Conservation (phyloP, 2,329 filamentous ascomycete species). For the Nothophaeocryptopus gaeumannii region DNA sequence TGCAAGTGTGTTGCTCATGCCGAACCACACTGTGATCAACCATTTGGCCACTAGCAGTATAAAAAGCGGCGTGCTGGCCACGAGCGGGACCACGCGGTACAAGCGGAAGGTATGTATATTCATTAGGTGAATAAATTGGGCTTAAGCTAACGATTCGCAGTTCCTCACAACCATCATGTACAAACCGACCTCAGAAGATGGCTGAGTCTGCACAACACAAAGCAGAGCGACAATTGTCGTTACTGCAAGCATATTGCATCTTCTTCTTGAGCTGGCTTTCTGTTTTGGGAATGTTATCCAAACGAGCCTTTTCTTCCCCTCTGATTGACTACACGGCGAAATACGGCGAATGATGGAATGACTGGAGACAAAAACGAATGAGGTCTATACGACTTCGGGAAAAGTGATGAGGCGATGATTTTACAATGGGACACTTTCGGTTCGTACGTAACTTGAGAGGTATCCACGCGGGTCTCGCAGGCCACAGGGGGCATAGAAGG, state of each 20-base stretch:
- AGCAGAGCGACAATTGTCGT: neutral
- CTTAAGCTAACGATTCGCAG: constrained; percentile 50
- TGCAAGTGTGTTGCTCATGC: constrained; percentile 93
- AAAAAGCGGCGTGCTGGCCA: constrained; percentile 91
- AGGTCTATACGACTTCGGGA: too few species aligned
- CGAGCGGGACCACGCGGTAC: constrained; percentile 95
- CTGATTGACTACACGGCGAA: too few species aligned
- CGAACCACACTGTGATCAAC: constrained; percentile 94
- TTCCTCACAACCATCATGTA: constrained; percentile 98
- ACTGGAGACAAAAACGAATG: too few species aligned
- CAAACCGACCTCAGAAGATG: constrained; percentile 67
- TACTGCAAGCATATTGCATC: too few species aligned
- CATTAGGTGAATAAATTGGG: neutral
- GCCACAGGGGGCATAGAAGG: too few species aligned
- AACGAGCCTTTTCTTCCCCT: too few species aligned
- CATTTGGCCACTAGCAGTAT: constrained; percentile 97
- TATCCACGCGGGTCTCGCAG: too few species aligned
- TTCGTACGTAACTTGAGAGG: too few species aligned
- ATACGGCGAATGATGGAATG: too few species aligned
- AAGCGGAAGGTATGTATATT: constrained; percentile 71
- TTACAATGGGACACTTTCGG: too few species aligned
- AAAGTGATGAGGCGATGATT: too few species aligned
- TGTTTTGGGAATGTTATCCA: neutral
- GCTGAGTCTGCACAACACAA: constrained; percentile 16
- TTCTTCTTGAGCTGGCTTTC: neutral